Evolutionary conservation across 2,329 filamentous ascomycete genomes (phyloP).

Genomic region (Xylaria hypoxylon): DNA sequence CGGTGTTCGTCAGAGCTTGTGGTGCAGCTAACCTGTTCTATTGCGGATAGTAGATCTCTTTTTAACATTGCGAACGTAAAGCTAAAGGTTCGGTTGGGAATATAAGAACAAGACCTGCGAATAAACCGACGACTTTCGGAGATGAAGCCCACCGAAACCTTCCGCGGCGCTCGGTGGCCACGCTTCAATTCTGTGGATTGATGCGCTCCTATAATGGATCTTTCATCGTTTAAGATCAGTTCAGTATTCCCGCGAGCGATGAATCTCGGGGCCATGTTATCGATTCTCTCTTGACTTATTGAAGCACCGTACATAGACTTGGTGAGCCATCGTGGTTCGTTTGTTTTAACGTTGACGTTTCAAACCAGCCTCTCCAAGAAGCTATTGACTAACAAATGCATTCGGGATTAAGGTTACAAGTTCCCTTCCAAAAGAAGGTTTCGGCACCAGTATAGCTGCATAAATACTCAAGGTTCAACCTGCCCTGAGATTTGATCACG

Average conservation of each 20-base stretch:
- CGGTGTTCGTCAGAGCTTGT: not conserved
- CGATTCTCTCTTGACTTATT: not conserved
- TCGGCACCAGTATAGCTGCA: conserved; percentile 1
- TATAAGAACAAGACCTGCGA: not conserved
- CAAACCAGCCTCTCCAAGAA: not conserved
- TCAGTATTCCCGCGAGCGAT: not conserved
- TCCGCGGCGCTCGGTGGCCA: not conserved
- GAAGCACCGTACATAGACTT: not conserved
- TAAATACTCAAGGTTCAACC: conserved; percentile 1
- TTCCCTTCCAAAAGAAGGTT: not conserved
- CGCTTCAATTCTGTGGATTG: not conserved
- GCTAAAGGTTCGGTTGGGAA: conserved; percentile 1
- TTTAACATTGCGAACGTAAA: not conserved
- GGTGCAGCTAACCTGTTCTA: too few relatives aligned
- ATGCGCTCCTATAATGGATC: not conserved
- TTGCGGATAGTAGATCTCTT: not conserved
- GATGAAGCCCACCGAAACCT: not conserved
- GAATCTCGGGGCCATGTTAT: not conserved
- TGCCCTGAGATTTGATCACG: not conserved
- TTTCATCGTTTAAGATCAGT: not conserved
- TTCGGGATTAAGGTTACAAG: not conserved
- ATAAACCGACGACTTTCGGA: not conserved
- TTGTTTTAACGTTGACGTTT: not conserved
- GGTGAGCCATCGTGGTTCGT: not conserved
- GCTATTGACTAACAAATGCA: not conserved